Conservation (phyloP, 805 yeast genomes). For the Candida taoyuanica region DNA sequence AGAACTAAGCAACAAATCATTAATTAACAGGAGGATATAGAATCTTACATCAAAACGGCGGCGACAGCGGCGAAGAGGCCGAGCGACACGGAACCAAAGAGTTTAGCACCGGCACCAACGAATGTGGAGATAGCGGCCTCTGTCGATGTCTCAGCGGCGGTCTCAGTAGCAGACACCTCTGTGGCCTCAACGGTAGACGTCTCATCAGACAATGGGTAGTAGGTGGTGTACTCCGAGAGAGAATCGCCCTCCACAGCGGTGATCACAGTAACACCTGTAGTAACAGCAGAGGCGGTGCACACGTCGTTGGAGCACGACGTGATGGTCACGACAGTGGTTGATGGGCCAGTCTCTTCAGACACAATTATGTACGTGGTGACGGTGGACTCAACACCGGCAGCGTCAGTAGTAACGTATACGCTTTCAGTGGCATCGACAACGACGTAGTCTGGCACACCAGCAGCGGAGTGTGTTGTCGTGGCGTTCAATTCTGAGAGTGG, state of each 20-base stretch:
- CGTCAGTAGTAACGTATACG: conserved; percentile 6
- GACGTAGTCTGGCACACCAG: conserved; percentile 7
- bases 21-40: no score
- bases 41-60: conserved; percentile 68
- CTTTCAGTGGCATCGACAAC: conserved; percentile 3
- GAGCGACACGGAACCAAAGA: conserved; percentile 81
- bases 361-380: conserved; percentile 5
- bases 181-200: conserved; percentile 3
- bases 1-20: not conserved
- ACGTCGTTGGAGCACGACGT: conserved; percentile 12
- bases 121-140: conserved; percentile 12
- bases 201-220: conserved; percentile 19
- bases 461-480: not conserved
- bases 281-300: conserved; percentile 13
- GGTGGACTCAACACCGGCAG: conserved; percentile 7
- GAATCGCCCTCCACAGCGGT: conserved; percentile 8
- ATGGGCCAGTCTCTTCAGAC: conserved; percentile 6
- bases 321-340: conserved; percentile 20
- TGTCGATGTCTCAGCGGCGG: conserved; percentile 10
- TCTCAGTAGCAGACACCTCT: conserved; percentile 7
- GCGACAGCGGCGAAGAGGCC: conserved; percentile 67
- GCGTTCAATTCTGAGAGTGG: conserved; percentile 12
- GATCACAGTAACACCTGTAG: conserved; percentile 15
- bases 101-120: conserved; percentile 60
- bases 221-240: conserved; percentile 29